Base-by-base conservation (phyloP, 768 basidiomycete genomes). In the Mycena pura region DNA sequence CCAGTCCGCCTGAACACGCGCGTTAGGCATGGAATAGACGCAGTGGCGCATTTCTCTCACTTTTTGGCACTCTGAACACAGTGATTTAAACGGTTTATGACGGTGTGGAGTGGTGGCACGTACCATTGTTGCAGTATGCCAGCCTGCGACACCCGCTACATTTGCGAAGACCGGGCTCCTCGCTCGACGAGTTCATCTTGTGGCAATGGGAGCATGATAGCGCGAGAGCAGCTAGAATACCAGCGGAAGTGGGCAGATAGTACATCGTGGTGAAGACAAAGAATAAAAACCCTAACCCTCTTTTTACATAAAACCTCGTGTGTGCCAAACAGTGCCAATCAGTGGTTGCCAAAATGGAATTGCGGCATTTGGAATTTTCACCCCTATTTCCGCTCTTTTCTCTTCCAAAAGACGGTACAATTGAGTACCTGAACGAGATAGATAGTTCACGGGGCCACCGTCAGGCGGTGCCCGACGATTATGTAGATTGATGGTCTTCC, bases 141-240 rank as follows among this genome's bases (percentile, higher is more conserved):
- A 44, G 2, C 21, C 40, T 58, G 40, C 29, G 48, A 44, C 57
- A 58, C 14, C 57, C 47, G 22, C 57, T 17, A 21, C 57, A 50
- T 41, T 13, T 39, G 38, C 39, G 55, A 28, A 56, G 45, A 45
- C 24, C 32, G 34, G 9, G 9, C 17, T 9, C 25, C 21, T 38
- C 44, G 32, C 36, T 36, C 38, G 45, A 48, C 25, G 29, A 25
- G n/a, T 40, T 46, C 36, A 47, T 2, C 45, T 47, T 57, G 22
- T 57, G n/a, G 22, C 55, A 57, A 24, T 57, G 34, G 38, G 46
- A 39, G 36, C 55, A 57, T 31, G 55, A 28, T 14, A 57, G 28
- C 27, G 36, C 45, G 36, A 48, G 25, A 36, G 36, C 27, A 1
- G 34, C 36, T 6, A 48, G 25, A 41, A 57, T 40, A 10, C 27